These are phyloP conservation scores for Rhizoctonia solani DNA, from an alignment of 1,284 basidiomycete genomes.

Conservation along the genomic window DNA sequence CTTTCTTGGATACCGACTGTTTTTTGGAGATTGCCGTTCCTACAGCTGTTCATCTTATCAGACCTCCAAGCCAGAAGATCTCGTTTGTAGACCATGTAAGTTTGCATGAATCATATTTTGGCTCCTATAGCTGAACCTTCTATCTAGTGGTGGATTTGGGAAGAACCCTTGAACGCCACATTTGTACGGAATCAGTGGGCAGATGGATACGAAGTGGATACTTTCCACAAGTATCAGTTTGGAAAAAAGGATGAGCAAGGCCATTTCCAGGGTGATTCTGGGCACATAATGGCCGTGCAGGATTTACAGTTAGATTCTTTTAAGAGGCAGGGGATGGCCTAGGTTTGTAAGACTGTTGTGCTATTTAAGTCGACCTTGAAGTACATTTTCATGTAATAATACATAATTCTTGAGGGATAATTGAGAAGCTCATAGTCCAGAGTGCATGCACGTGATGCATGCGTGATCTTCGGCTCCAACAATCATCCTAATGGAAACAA, in stretches of 20 bases:
- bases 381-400: background rate
- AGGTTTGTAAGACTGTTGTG: background rate
- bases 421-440: too few relatives aligned
- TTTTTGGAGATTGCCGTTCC: conserved; percentile 57
- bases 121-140: background rate
- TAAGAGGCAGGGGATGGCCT: conserved; percentile 34
- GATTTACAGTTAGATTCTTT: conserved; percentile 33
- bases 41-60: conserved; percentile 51
- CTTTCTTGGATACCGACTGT: conserved; percentile 55
- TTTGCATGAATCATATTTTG: background rate
- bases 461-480: background rate
- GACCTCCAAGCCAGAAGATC: conserved; percentile 49
- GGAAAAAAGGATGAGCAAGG: conserved; percentile 48
- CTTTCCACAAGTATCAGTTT: conserved; percentile 58
- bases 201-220: conserved; percentile 54
- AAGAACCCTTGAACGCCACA: conserved; percentile 52
- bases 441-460: background rate
- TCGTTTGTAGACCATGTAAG: conserved; percentile 52
- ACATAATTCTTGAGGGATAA: background rate
- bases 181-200: conserved; percentile 55
- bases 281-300: conserved; percentile 23
- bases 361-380: background rate
- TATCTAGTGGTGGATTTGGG: conserved; percentile 52
- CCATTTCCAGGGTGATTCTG: conserved; percentile 23
- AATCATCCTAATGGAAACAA: background rate